Base-by-base conservation (phyloP, 495 filamentous ascomycete species). In the Chaetomium fimeti region DNA sequence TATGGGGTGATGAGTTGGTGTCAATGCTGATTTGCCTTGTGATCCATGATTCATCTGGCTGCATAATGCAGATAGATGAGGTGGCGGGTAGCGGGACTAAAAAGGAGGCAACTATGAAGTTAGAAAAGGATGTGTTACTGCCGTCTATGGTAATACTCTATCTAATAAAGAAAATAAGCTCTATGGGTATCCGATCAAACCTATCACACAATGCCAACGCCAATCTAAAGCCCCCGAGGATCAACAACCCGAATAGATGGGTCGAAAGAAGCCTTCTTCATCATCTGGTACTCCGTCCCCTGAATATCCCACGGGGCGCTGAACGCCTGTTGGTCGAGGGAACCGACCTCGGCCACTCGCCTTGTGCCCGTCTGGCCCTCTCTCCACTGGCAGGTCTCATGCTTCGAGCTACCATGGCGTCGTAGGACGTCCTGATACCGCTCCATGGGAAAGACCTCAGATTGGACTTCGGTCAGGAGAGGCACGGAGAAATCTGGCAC, bases 301-400 rank as follows among this genome's bases (percentile, higher is more conserved):
- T 68, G 57, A 22, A 70, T 63, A 55, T 68, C 56, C 65, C 68
- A 70, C 5, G 68, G 68, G 53, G 61, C 28, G 13, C 62, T 54
- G 3, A 66, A 42, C 18, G 25, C 55, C 42, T 61, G 62, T 1
- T 59, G 40, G n/a, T 24, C 38, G 25, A n/a, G 20, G 2, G 54
- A 62, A 22, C 67, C 64, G 25, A 66, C 29, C 27, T 70, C 61
- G 11, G 62, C 29, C 36, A 62, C 36, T 16, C 43, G 60, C 49
- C 62, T 54, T 6, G 57, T 49, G 5, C 56, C 43, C 0, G 52
- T 53, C 47, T 38, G 7, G 5, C 57, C 57, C 16, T 67, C 55
- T 18, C 25, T 59, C 52, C 57, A 64, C 43, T 57, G 62, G n/a
- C 52, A 66, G 24, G 25, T 53, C 24, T 59, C 61, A 18, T 61